A percentile compares a stretch with the other conserved stretches of the same genome.
These are phyloP conservation scores for Suillus cothurnatus DNA, from an alignment of 768 basidiomycete species.

Conservation along the genomic window DNA sequence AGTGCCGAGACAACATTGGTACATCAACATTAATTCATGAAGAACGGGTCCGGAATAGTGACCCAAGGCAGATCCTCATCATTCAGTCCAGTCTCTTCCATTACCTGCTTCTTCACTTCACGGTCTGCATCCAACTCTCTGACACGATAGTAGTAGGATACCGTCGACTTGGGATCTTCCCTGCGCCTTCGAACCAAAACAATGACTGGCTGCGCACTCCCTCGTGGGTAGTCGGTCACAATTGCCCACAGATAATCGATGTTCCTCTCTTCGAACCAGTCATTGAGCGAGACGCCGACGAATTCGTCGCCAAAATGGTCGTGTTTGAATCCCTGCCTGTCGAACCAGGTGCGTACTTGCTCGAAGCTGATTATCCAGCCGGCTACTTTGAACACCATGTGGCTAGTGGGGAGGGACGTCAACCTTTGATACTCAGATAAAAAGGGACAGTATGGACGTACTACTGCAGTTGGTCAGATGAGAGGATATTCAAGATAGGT, in stretches of 20 bases:
- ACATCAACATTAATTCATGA: neutral
- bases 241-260: neutral
- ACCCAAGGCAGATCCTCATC: neutral
- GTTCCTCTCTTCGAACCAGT: neutral
- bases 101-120: slow-evolving; percentile 1
- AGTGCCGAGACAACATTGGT: too few relatives aligned
- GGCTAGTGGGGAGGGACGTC: neutral
- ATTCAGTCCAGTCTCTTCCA: neutral
- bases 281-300: neutral
- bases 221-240: neutral
- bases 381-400: neutral
- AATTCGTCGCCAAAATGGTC: neutral
- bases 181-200: neutral
- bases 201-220: neutral
- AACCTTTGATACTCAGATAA: neutral
- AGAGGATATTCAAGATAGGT: too few relatives aligned
- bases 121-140: neutral
- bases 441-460: neutral
- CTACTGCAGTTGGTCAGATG: too few relatives aligned
- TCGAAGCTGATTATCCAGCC: neutral
- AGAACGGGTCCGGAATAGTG: slow-evolving; percentile 1
- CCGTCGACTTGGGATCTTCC: slow-evolving; percentile 1
- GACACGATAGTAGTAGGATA: neutral
- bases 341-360: neutral
- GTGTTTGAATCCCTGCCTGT: neutral